Conservation (phyloP, 2,329 filamentous ascomycete species). For the Tolypocladium cylindrosporum region DNA sequence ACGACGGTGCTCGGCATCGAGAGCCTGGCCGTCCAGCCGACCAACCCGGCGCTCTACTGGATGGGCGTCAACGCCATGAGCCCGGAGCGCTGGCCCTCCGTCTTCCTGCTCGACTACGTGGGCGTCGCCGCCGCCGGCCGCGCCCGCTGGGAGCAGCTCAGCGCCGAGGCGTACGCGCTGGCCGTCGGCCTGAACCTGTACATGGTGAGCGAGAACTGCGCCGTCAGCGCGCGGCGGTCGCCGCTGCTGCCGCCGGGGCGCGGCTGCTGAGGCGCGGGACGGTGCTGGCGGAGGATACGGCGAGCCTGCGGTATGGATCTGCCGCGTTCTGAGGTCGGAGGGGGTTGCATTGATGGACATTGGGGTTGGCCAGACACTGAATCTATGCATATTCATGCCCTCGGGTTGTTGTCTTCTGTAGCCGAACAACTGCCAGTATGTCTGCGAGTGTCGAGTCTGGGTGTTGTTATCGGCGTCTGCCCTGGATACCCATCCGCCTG, state of each 20-base stretch:
- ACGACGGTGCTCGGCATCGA: neutral
- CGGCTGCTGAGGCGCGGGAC: neutral
- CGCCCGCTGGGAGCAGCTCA: conserved; percentile 15
- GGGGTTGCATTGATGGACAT: too few relatives aligned
- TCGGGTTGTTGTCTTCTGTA: too few relatives aligned
- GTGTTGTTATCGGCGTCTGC: too few relatives aligned
- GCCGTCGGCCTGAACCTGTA: conserved; percentile 18
- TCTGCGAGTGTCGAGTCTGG: too few relatives aligned
- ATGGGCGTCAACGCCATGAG: conserved; percentile 17
- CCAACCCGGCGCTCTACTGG: conserved; percentile 25
- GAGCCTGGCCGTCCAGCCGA: conserved; percentile 4
- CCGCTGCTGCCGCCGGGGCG: conserved; percentile 9
- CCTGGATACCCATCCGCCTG: too few relatives aligned
- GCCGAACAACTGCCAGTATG: too few relatives aligned
- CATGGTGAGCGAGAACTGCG: conserved; percentile 23
- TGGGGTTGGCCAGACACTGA: too few relatives aligned
- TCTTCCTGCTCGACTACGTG: conserved; percentile 21
- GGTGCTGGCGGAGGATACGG: neutral
- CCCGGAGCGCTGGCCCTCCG: conserved; percentile 18
- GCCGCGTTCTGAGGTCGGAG: neutral
- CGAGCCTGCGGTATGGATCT: neutral
- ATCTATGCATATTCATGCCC: too few relatives aligned
- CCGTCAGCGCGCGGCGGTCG: conserved; percentile 8
- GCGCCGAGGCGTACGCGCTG: conserved; percentile 20
- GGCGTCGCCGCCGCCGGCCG: conserved; percentile 16